Evolutionary conservation across 257 asterid genomes (phyloP).

Genomic region (Solanum chilense): DNA sequence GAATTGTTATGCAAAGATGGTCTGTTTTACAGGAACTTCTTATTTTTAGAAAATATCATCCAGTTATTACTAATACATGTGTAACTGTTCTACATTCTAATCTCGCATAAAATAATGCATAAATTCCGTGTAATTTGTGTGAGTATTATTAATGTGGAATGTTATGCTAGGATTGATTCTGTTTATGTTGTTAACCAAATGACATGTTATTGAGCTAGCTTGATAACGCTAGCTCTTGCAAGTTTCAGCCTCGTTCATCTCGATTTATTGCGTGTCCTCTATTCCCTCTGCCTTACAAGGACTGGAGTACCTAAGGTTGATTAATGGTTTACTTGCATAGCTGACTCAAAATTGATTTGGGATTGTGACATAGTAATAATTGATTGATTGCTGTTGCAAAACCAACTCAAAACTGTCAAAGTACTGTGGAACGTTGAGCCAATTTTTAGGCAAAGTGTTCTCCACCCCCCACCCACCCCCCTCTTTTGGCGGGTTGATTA

Average conservation of each 20-base stretch:
- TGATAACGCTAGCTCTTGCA: not conserved
- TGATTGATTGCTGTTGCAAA: not conserved
- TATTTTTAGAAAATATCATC: not conserved
- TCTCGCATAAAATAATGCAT: not conserved
- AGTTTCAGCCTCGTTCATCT: not conserved
- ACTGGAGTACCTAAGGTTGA: not conserved
- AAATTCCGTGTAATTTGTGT: not conserved
- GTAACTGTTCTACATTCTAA: not conserved
- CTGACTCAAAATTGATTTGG: not conserved
- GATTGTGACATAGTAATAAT: not conserved
- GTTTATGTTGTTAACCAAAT: not conserved
- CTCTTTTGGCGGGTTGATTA: not conserved
- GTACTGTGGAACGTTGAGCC: not conserved
- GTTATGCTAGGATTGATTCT: not conserved
- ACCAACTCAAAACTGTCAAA: not conserved
- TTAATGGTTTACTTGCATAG: not conserved
- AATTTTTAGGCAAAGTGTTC: not conserved
- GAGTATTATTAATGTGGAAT: not conserved
- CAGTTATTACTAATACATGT: not conserved
- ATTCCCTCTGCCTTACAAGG: not conserved
- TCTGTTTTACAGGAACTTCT: not conserved
- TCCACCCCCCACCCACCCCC: too few species aligned
- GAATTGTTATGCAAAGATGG: not conserved
- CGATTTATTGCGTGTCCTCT: not conserved
- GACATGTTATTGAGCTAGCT: not conserved